phyloP scores from a whole-genome alignment of 2,329 filamentous ascomycete genomes.

The Colletotrichum falcatum region DNA sequence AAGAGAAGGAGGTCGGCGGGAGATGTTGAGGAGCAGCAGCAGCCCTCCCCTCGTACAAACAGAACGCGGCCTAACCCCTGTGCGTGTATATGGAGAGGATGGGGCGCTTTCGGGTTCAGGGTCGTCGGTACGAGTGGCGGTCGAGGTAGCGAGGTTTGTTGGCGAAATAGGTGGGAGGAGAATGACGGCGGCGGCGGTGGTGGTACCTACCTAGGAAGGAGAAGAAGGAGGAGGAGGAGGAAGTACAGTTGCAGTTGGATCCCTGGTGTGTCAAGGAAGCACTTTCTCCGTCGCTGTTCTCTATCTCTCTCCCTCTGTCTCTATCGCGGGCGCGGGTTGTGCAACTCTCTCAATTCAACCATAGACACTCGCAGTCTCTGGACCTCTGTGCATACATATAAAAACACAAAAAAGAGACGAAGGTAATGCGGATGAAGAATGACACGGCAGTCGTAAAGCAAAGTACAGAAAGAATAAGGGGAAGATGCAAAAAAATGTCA shows the following conservation, averaged over 20 bases:
- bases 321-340: not conserved
- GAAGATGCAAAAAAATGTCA: constrained; percentile 42
- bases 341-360: constrained; percentile 31
- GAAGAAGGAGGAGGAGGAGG: not conserved
- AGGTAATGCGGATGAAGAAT: constrained; percentile 18
- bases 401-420: constrained; percentile 20
- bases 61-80: constrained; percentile 32
- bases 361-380: constrained; percentile 35
- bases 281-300: constrained; percentile 1
- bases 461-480: constrained; percentile 38
- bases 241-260: constrained; percentile 7
- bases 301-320: not conserved
- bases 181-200: not conserved
- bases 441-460: constrained; percentile 26
- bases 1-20: constrained; percentile 39
- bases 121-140: constrained; percentile 16
- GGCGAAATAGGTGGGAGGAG: constrained; percentile 22
- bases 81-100: constrained; percentile 10
- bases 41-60: constrained; percentile 20
- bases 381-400: constrained; percentile 27
- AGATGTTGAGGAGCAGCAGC: constrained; percentile 38
- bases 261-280: constrained; percentile 20
- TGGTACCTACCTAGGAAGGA: too few relatives aligned
- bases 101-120: constrained; percentile 16
- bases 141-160: constrained; percentile 24